These are phyloP conservation scores for Colletotrichum camelliae DNA, from an alignment of 2,329 filamentous ascomycete species.

Conservation along the genomic window DNA sequence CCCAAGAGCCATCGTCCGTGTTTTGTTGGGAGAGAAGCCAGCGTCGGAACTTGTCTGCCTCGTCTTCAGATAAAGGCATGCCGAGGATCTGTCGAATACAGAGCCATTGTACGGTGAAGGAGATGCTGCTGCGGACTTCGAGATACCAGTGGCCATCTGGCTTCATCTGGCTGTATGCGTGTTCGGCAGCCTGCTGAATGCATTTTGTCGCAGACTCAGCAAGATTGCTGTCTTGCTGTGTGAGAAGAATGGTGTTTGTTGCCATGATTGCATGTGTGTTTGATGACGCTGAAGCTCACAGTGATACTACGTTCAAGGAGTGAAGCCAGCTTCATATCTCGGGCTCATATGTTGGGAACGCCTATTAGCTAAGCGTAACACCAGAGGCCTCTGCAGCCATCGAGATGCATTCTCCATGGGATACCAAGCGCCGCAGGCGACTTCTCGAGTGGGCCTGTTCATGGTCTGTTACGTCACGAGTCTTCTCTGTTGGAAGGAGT, in stretches of 20 bases:
- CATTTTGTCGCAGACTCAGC: not conserved
- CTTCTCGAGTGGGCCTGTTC: not conserved
- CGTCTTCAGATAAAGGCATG: not conserved
- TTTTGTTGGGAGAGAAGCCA: conserved; percentile 6
- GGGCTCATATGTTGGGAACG: not conserved
- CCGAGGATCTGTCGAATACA: conserved; percentile 1
- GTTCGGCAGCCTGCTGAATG: not conserved
- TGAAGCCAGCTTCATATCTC: not conserved
- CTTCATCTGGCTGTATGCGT: conserved; percentile 5
- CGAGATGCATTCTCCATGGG: not conserved
- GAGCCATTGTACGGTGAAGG: not conserved
- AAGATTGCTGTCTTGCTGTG: not conserved
- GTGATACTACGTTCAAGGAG: fast-evolving
- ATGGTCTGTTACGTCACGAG: not conserved
- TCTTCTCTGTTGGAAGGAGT: no score
- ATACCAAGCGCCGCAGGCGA: not conserved
- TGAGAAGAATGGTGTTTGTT: not conserved
- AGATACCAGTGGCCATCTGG: conserved; percentile 4
- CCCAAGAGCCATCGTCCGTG: not conserved
- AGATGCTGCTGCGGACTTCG: not conserved
- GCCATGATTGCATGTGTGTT: not conserved
- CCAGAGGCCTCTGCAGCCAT: not conserved
- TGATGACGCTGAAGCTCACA: not conserved
- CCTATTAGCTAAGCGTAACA: not conserved
- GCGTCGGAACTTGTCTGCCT: not conserved